Conservation (phyloP, 2,329 filamentous ascomycete species). For the Aspergillus brunneoviolaceus region DNA sequence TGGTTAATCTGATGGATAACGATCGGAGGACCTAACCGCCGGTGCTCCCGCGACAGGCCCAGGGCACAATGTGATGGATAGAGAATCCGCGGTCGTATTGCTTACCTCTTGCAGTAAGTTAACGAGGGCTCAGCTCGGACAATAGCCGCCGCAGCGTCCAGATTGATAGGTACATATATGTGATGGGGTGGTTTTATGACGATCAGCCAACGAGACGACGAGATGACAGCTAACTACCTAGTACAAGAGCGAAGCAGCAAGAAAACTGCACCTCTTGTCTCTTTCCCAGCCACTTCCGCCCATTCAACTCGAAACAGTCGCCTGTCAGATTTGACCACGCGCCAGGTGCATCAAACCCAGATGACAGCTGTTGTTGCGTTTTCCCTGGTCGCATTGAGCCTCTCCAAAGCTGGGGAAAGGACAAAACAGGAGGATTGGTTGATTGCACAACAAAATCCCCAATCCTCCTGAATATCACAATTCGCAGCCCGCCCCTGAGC, state of each 20-base stretch:
- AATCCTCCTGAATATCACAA: not conserved
- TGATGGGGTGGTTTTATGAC: conserved; percentile 1
- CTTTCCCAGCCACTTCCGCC: not conserved
- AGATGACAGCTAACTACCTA: not conserved
- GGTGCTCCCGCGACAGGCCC: not conserved
- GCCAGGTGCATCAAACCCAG: not conserved
- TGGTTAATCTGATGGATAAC: not conserved
- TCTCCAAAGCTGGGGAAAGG: not conserved
- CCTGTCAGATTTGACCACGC: not conserved
- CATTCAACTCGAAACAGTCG: not conserved
- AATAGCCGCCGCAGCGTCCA: conserved; percentile 11
- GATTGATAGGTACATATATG: not conserved
- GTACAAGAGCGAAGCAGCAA: not conserved
- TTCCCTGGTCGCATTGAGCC: not conserved
- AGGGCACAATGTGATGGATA: not conserved
- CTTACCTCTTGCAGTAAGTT: not conserved
- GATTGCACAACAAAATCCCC: not conserved
- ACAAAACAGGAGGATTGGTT: not conserved
- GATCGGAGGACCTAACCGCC: not conserved
- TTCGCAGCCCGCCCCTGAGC: not conserved
- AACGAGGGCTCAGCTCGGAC: conserved; percentile 12
- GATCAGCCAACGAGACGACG: conserved; percentile 13
- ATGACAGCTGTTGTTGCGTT: not conserved
- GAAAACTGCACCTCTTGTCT: not conserved
- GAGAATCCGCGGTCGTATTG: not conserved